These are phyloP conservation scores for Pezicula carpinea DNA, from an alignment of 2,329 filamentous ascomycete genomes.

Conservation along the genomic window DNA sequence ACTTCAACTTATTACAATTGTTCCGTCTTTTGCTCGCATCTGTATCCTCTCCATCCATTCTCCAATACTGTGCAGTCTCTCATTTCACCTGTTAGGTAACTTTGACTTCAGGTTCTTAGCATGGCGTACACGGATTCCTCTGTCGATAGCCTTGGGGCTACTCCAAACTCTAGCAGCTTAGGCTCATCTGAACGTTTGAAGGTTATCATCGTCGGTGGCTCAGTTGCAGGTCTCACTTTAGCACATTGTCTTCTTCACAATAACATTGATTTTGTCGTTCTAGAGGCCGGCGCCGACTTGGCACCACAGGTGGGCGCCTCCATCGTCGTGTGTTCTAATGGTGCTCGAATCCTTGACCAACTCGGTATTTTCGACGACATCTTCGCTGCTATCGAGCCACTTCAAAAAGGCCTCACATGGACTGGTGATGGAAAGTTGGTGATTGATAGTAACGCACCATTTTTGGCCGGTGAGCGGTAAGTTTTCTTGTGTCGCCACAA, in stretches of 20 bases:
- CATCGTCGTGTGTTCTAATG: slow-evolving; percentile 40
- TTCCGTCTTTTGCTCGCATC: no score
- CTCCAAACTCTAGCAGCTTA: no score
- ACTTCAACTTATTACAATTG: no score
- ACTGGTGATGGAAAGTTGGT: slow-evolving; percentile 13
- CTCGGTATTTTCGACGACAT: slow-evolving; percentile 34
- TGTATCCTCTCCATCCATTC: no score
- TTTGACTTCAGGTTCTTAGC: no score
- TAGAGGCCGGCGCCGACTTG: slow-evolving; percentile 39
- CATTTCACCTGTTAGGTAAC: no score
- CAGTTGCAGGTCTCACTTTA: slow-evolving; percentile 41
- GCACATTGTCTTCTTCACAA: slow-evolving; percentile 40
- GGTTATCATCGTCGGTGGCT: slow-evolving; percentile 46
- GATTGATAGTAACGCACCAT: slow-evolving; percentile 14
- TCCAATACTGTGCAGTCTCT: no score
- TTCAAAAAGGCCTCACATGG: slow-evolving; percentile 5
- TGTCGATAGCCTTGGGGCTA: no score
- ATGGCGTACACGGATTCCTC: no score
- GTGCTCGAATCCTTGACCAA: slow-evolving; percentile 44
- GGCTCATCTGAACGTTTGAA: slow-evolving; percentile 15
- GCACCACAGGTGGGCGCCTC: slow-evolving; percentile 43
- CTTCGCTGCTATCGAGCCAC: not conserved
- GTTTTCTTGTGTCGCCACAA: not conserved
- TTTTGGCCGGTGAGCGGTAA: slow-evolving; percentile 7
- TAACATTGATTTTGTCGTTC: slow-evolving; percentile 42